phyloP scores from a whole-genome alignment of 805 yeast genomes.

The Teunomyces barrocoloradensis region DNA sequence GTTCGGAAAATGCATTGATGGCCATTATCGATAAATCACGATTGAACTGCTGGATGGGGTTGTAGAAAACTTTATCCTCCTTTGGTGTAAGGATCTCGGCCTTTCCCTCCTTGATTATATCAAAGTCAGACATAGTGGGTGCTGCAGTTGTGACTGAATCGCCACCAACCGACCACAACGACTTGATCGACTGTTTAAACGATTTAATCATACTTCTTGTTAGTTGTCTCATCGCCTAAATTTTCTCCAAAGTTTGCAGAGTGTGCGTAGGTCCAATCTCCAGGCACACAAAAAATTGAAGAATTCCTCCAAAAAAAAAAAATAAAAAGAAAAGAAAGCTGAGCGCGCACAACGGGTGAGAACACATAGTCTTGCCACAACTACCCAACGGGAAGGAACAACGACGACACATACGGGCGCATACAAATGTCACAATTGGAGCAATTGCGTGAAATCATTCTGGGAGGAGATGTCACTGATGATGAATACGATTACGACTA shows the following conservation, averaged over 20 bases:
- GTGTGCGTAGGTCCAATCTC: background rate
- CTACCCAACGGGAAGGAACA: background rate
- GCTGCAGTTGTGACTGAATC: slow-evolving; percentile 4
- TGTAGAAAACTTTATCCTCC: slow-evolving; percentile 83
- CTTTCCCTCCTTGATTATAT: slow-evolving; percentile 64
- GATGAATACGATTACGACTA: slow-evolving; percentile 8
- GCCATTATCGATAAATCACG: slow-evolving; percentile 85
- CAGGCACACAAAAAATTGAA: no score
- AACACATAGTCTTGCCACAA: background rate
- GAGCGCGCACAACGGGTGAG: background rate
- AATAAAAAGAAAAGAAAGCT: no score
- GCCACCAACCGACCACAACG: background rate
- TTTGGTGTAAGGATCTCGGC: slow-evolving; percentile 83
- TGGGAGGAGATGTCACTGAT: slow-evolving; percentile 1
- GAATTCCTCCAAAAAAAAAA: background rate
- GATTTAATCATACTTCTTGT: slow-evolving; percentile 1
- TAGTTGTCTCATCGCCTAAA: background rate
- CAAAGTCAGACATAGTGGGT: slow-evolving; percentile 16
- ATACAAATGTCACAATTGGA: slow-evolving; percentile 8
- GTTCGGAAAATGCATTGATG: slow-evolving; percentile 80
- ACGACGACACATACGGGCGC: no score
- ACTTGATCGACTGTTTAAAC: slow-evolving; percentile 3
- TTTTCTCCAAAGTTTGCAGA: background rate
- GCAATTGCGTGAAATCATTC: slow-evolving; percentile 4
- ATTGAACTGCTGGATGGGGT: slow-evolving; percentile 95